Evolutionary conservation across 257 asterid genomes (phyloP), one percentile per base, ranked within the genome.

Genomic region (Salvia splendens): DNA sequence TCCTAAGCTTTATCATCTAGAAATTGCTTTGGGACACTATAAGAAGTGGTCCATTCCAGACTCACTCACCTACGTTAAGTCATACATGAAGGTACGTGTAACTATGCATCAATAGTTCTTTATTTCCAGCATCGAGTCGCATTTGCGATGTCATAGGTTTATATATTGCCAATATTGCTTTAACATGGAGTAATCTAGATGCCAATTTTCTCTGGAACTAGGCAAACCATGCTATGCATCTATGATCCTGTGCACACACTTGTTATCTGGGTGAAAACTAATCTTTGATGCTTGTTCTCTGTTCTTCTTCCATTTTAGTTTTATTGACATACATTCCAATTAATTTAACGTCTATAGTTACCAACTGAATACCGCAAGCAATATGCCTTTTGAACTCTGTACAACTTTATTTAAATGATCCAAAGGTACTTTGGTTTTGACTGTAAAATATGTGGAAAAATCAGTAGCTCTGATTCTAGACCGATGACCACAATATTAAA

Each of bases 1-100:
- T 54, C 99, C 99, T 15, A 93, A 93, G 83, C 96, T 93, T 5
- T 93, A 86, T 75, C 99, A 93, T 79, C 81, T 93, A 36, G 95
- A 90, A 77, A 83, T 88, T 75, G 83, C 96, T 65, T 61, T 93
- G 81, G 96, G 91, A 50, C 79, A 93, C 78, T 93, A 74, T 57
- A 93, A 88, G 81, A 84, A 84, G 61, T 93, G 97, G 99, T 86
- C 96, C 4, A 67, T 88, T 73, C 99, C 97, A 17, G 89, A 88
- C 75, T 82, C 92, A 64, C 92, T 93, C 42, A 17, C 85, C 72
- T 64, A 76, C 64, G 53, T 88, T 68, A 85, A 85, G 77, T 78
- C 95, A 45, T 93, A 93, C 87, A 86, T 83, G 91, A 79, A 93
- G 97, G 99, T 90, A 82, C 20, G 61, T 2, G 46, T 66, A 36